Conservation (phyloP, 257 asterid genomes). For the Craterostigma plantagineum region DNA sequence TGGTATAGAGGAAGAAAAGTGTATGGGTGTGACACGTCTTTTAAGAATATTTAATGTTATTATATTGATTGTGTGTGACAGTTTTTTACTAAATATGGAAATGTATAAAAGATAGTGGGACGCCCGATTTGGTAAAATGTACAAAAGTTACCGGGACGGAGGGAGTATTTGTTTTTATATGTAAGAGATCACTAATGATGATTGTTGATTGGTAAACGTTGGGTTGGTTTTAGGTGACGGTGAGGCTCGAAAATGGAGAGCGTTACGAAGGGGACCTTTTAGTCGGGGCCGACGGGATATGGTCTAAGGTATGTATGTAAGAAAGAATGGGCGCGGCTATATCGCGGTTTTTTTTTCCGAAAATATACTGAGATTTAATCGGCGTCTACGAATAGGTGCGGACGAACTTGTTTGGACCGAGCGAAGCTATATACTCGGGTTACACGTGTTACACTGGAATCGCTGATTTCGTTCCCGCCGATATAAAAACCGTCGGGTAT, state of each 20-base stretch:
- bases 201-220: background rate
- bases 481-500: conserved; percentile 90
- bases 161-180: too few relatives aligned
- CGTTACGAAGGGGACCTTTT: conserved; percentile 69
- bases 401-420: conserved; percentile 50
- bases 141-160: too few relatives aligned
- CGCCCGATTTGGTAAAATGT: too few relatives aligned
- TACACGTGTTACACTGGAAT: conserved; percentile 98
- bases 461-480: conserved; percentile 88
- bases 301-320: conserved; percentile 53
- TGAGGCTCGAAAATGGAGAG: conserved; percentile 60
- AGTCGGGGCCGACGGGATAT: conserved; percentile 93
- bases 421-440: conserved; percentile 60
- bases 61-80: too few relatives aligned
- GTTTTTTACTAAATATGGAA: too few relatives aligned
- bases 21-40: too few relatives aligned
- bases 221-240: conserved; percentile 40
- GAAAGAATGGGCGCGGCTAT: background rate
- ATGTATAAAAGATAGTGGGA: too few relatives aligned
- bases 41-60: too few relatives aligned
- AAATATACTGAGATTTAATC: too few relatives aligned
- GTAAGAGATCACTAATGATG: background rate
- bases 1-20: too few relatives aligned
- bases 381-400: conserved; percentile 31
- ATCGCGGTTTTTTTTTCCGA: background rate